Evolutionary conservation across 768 basidiomycete species (phyloP).

Genomic region (Clitopilus hobsonii): DNA sequence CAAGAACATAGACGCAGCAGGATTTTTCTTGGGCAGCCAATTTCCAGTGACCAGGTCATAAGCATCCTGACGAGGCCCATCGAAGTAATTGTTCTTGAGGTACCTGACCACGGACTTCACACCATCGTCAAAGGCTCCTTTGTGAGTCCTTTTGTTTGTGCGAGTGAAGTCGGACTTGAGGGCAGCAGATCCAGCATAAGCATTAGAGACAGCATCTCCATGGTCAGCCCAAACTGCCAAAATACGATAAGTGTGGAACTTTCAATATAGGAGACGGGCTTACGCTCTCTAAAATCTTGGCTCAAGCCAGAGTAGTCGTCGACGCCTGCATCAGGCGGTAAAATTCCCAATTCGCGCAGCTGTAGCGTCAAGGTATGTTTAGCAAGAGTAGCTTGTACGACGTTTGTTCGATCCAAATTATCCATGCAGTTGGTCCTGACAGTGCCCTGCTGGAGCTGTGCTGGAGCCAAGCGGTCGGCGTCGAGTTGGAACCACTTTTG

Average conservation of each 20-base stretch:
- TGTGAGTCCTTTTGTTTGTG: conserved; percentile 82
- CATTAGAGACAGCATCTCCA: conserved; percentile 83
- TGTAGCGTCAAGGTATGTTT: conserved; percentile 82
- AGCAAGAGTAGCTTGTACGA: conserved; percentile 88
- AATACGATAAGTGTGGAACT: background rate
- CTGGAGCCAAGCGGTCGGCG: conserved; percentile 36
- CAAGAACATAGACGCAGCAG: conserved; percentile 63
- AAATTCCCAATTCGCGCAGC: conserved; percentile 65
- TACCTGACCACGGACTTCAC: conserved; percentile 83
- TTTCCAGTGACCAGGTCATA: conserved; percentile 91
- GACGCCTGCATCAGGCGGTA: conserved; percentile 65
- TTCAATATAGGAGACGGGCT: conserved; percentile 21
- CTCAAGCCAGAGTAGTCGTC: conserved; percentile 81
- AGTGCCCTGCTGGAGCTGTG: conserved; percentile 65
- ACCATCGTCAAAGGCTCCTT: conserved; percentile 81
- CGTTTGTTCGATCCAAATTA: conserved; percentile 93
- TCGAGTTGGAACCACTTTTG: conserved; percentile 85
- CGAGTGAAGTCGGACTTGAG: conserved; percentile 96
- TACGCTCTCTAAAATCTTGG: conserved; percentile 84
- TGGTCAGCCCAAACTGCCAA: conserved; percentile 94
- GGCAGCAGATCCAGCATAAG: conserved; percentile 94
- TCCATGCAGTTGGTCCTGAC: conserved; percentile 99
- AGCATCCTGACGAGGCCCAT: conserved; percentile 93
- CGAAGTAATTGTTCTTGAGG: conserved; percentile 94
- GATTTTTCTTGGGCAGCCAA: conserved; percentile 81